Conservation (phyloP, 1,139 yeast genomes). For the Debaryomyces udenii region DNA sequence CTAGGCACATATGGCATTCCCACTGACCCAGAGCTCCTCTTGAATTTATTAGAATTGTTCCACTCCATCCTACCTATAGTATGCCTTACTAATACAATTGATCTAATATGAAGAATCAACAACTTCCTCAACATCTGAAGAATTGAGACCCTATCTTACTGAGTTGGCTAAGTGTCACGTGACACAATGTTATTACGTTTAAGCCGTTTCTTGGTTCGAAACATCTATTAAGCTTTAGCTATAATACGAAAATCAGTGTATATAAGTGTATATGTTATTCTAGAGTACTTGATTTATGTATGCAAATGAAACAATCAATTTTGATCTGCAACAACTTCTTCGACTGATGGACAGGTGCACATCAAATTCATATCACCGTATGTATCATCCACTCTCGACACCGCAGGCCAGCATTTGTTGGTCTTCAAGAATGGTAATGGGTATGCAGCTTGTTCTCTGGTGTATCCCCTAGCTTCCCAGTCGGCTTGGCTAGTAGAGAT, state of each 20-base stretch:
- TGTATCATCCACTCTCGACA: slow-evolving; percentile 88
- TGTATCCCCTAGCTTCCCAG: slow-evolving; percentile 81
- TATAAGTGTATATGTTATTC: no score
- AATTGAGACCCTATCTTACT: neutral
- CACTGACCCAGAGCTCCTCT: slow-evolving; percentile 20
- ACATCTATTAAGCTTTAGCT: no score
- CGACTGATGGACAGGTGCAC: slow-evolving; percentile 91
- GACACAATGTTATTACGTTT: no score
- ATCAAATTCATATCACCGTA: slow-evolving; percentile 91
- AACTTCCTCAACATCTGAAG: neutral
- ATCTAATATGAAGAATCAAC: neutral
- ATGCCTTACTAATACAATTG: neutral
- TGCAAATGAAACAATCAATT: neutral
- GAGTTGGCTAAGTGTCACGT: no score
- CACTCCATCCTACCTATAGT: slow-evolving; percentile 19
- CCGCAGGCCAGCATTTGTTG: slow-evolving; percentile 94
- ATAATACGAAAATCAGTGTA: no score
- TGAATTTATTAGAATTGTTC: slow-evolving; percentile 17
- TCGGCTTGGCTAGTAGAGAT: slow-evolving; percentile 59
- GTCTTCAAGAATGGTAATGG: slow-evolving; percentile 75
- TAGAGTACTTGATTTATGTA: no score
- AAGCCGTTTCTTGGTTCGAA: no score
- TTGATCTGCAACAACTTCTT: slow-evolving; percentile 51
- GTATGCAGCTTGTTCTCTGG: slow-evolving; percentile 91
- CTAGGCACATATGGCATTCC: slow-evolving; percentile 14